These are phyloP conservation scores for Ustilago bromivora DNA, from an alignment of 1,284 basidiomycete genomes.

Conservation along the genomic window DNA sequence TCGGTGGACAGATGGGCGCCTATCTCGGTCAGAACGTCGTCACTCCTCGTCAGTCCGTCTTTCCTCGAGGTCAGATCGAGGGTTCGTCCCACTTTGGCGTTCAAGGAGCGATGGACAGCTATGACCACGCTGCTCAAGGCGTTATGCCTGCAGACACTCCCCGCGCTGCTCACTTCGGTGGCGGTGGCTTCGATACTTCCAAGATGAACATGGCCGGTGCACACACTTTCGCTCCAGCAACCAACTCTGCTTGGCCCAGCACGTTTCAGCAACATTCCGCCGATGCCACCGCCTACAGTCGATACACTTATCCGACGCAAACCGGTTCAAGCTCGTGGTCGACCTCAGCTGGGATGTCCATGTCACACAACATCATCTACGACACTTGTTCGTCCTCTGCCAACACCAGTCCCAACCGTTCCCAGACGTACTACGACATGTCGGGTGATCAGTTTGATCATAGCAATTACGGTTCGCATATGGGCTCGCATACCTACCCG, in stretches of 20 bases:
- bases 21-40: slow-evolving; percentile 31
- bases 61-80: slow-evolving; percentile 36
- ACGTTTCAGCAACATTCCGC: slow-evolving; percentile 26
- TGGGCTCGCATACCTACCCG: slow-evolving; percentile 25
- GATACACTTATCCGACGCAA: slow-evolving; percentile 36
- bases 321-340: slow-evolving; percentile 24
- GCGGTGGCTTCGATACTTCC: slow-evolving; percentile 19
- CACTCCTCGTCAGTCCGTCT: slow-evolving; percentile 36
- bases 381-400: slow-evolving; percentile 42
- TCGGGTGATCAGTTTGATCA: slow-evolving; percentile 36
- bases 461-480: slow-evolving; percentile 21
- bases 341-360: slow-evolving; percentile 21
- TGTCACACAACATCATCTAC: slow-evolving; percentile 45
- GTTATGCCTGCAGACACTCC: slow-evolving; percentile 29
- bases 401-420: slow-evolving; percentile 43
- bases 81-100: slow-evolving; percentile 13
- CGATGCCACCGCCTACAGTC: slow-evolving; percentile 21
- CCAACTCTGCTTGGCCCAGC: slow-evolving; percentile 15
- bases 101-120: slow-evolving; percentile 13
- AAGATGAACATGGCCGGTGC: slow-evolving; percentile 20
- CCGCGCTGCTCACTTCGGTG: slow-evolving; percentile 29
- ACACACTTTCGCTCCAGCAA: slow-evolving; percentile 20
- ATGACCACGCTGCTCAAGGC: slow-evolving; percentile 14
- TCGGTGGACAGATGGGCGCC: slow-evolving; percentile 11
- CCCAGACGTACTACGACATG: slow-evolving; percentile 45